Evolutionary conservation across 148 eudicot genomes (phyloP), one percentile per base, ranked within the genome.

Genomic region (Pharnaceum exiguum): DNA sequence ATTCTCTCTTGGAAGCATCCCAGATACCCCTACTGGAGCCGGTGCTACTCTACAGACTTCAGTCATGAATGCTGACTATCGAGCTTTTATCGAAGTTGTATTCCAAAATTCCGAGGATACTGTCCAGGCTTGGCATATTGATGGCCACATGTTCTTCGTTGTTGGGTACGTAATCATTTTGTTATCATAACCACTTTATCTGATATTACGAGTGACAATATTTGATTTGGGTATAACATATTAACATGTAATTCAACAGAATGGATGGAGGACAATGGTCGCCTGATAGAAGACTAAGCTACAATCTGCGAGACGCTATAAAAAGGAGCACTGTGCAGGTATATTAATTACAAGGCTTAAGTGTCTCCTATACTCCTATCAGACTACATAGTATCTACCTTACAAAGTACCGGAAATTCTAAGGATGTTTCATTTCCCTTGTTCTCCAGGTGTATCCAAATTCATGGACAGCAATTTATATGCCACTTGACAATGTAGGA

Each of bases 401-500:
- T 59, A 28, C 11, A 16, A 39, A 24, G 26, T 7, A 7, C n/a
- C n/a, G n/a, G 11, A 12, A 3, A 10, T 7, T 0, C 6, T 2
- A 15, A 29, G 25, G 7, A 7, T 3, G 18, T 23, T 9, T 25
- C 5, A 46, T 46, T 4, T 26, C 18, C 32, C 39, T 8, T 54
- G 31, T 19, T 32, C 11, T 49, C 4, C 60, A 74, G 84, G 85
- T 79, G 4, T 79, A 77, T 73, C 85, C 89, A 3, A 70, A 50
- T 3, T 83, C 88, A 26, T 79, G 88, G 88, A 83, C 84, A 17
- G 82, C 84, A 29, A 42, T 71, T 1, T 83, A 83, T 57, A 72
- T 83, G 70, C 84, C 88, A 10, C 46, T 82, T n/a, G 84, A 79
- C 77, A 82, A 82, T 53, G 87, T 82, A 25, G 87, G 88, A 47